Evolutionary conservation across 2,329 filamentous ascomycete species (phyloP).

Genomic region (Curvularia sp.): DNA sequence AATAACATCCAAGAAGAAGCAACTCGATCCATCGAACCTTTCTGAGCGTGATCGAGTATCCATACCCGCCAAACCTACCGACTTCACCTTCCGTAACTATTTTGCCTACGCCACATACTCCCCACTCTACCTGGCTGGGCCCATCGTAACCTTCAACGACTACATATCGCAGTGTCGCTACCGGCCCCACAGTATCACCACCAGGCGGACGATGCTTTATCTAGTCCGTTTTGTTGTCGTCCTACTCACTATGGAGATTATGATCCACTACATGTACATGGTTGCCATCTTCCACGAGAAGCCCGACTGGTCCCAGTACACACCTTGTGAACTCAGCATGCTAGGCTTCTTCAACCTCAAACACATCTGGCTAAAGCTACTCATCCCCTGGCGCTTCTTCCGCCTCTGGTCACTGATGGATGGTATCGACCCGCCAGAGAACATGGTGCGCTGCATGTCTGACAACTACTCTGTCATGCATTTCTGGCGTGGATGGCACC

Average conservation of each 20-base stretch:
- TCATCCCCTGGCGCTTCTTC: slow-evolving; percentile 98
- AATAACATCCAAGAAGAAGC: slow-evolving; percentile 89
- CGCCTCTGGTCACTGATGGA: slow-evolving; percentile 93
- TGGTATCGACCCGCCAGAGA: slow-evolving; percentile 93
- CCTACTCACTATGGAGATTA: slow-evolving; percentile 81
- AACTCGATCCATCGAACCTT: slow-evolving; percentile 84
- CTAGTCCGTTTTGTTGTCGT: slow-evolving; percentile 80
- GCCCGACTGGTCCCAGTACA: slow-evolving; percentile 83
- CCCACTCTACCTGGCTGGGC: slow-evolving; percentile 89
- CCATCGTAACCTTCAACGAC: slow-evolving; percentile 97
- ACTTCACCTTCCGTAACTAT: slow-evolving; percentile 86
- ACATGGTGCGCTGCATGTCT: slow-evolving; percentile 96
- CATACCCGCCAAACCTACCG: slow-evolving; percentile 71
- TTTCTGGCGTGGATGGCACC: slow-evolving; percentile 98
- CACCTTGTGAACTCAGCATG: slow-evolving; percentile 84
- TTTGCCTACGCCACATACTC: slow-evolving; percentile 89
- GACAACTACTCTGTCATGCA: slow-evolving; percentile 90
- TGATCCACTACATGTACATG: slow-evolving; percentile 91
- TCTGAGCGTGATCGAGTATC: slow-evolving; percentile 87
- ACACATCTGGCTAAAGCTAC: slow-evolving; percentile 96
- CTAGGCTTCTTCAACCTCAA: slow-evolving; percentile 96
- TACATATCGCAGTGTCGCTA: slow-evolving; percentile 88
- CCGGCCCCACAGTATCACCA: slow-evolving; percentile 72
- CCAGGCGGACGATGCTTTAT: slow-evolving; percentile 76
- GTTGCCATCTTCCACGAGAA: slow-evolving; percentile 85